Conservation (phyloP, 352 stramenopile species). For the Blastocystis hominis region DNA sequence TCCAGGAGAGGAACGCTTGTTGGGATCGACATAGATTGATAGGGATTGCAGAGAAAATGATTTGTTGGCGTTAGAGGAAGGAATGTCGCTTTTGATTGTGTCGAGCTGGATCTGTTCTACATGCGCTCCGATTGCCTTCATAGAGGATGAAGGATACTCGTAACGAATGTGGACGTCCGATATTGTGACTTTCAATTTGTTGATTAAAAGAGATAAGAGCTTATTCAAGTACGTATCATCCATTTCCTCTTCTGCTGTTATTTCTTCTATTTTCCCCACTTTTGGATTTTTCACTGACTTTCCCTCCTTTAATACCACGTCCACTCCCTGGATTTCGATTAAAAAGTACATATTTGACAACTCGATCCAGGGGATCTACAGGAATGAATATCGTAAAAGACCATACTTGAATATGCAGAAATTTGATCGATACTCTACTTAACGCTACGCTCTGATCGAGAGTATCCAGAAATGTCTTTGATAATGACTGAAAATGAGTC, state of each 20-base stretch:
- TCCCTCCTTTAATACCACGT: neutral
- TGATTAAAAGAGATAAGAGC: conserved; percentile 14
- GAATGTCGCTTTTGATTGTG: neutral
- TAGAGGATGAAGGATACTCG: neutral
- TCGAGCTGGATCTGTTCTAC: neutral
- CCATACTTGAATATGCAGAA: neutral
- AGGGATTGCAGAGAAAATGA: neutral
- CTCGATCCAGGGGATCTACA: conserved; percentile 37
- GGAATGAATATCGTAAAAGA: neutral
- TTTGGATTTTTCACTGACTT: neutral
- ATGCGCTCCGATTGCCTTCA: neutral
- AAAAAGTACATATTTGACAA: neutral
- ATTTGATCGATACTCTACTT: neutral
- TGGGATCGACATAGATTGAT: neutral
- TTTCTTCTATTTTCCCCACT: neutral
- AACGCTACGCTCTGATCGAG: neutral
- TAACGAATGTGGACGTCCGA: neutral
- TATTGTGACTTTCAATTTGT: conserved; percentile 1
- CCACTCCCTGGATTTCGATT: neutral
- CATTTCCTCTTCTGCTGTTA: neutral
- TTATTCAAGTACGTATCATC: conserved; percentile 7
- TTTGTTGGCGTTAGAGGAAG: neutral
- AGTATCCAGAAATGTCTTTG: neutral
- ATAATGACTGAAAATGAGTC: conserved; percentile 5
- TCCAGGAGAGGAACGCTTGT: neutral